These are phyloP conservation scores for Fimicolochytrium jonesii DNA, from an alignment of 192 early-diverging fungal species.

Conservation along the genomic window DNA sequence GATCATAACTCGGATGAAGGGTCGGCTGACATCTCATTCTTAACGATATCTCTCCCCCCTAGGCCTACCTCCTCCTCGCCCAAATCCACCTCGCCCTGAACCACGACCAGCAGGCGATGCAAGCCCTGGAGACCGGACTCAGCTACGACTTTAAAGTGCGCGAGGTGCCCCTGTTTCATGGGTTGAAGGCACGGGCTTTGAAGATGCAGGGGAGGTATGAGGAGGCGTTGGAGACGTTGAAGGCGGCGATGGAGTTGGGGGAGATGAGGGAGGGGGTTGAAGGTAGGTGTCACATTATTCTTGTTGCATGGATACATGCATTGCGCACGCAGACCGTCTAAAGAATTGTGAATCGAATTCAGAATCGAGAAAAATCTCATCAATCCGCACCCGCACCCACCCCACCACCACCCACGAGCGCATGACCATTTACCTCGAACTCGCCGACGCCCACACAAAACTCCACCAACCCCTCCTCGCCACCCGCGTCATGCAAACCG, in stretches of 20 bases:
- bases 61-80: conserved; percentile 46
- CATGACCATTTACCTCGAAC: conserved; percentile 39
- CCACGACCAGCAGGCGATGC: conserved; percentile 26
- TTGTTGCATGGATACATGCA: too few species aligned
- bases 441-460: conserved; percentile 38
- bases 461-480: too few species aligned
- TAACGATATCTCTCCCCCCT: too few species aligned
- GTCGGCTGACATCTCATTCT: conserved; percentile 7
- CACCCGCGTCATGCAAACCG: conserved; percentile 34
- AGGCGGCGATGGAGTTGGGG: conserved; percentile 33
- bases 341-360: too few species aligned
- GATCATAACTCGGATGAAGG: conserved; percentile 4
- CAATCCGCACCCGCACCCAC: too few species aligned
- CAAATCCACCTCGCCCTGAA: conserved; percentile 40
- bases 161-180: conserved; percentile 35
- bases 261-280: conserved; percentile 28
- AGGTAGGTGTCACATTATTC: conserved; percentile 17
- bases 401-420: conserved; percentile 26
- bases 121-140: conserved; percentile 48
- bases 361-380: too few species aligned
- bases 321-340: too few species aligned
- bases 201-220: conserved; percentile 35
- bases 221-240: conserved; percentile 35
- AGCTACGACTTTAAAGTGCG: conserved; percentile 53
- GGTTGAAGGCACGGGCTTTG: conserved; percentile 40